A percentile compares a stretch with the other conserved stretches of the same genome.
phyloP scores from a whole-genome alignment of 1,139 yeast genomes.

The Suhomyces wounanorum region DNA sequence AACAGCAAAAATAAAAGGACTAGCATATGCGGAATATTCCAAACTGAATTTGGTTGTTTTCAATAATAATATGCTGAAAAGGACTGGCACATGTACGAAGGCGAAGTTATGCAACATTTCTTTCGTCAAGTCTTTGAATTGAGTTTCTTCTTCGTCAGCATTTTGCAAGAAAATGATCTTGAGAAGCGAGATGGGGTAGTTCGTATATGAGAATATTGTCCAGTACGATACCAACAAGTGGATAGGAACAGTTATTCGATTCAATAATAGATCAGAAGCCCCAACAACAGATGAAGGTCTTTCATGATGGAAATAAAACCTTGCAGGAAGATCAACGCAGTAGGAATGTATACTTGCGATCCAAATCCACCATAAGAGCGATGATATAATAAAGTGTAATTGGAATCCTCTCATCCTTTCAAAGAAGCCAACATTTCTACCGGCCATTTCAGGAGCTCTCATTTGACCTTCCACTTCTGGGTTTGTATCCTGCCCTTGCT shows the following conservation, averaged over 20 bases:
- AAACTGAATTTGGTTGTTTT: background rate
- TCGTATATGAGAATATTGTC: conserved; percentile 25
- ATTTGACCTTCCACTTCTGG: background rate
- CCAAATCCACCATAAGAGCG: conserved; percentile 25
- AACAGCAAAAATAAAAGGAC: conserved; percentile 14
- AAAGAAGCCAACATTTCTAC: background rate
- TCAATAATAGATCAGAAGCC: conserved; percentile 14
- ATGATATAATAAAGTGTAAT: background rate
- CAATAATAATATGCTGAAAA: conserved; percentile 2
- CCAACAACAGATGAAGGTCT: conserved; percentile 4
- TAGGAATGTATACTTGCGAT: conserved; percentile 24
- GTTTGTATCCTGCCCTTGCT: background rate
- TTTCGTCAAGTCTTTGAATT: conserved; percentile 9
- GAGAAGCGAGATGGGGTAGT: conserved; percentile 4
- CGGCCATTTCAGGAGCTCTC: background rate
- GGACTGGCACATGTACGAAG: conserved; percentile 20
- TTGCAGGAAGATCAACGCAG: conserved; percentile 29
- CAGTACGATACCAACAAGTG: conserved; percentile 28
- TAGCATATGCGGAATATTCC: conserved; percentile 1
- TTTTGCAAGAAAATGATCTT: conserved; percentile 3
- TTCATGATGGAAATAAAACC: conserved; percentile 5
- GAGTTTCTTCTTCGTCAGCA: conserved; percentile 4
- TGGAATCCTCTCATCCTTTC: background rate
- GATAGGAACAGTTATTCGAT: conserved; percentile 17
- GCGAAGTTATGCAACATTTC: conserved; percentile 16